A percentile compares a stretch with the other conserved stretches of the same genome.
Evolutionary conservation across 129 eudicot species (phyloP).

Genomic region (Mikania micrantha): DNA sequence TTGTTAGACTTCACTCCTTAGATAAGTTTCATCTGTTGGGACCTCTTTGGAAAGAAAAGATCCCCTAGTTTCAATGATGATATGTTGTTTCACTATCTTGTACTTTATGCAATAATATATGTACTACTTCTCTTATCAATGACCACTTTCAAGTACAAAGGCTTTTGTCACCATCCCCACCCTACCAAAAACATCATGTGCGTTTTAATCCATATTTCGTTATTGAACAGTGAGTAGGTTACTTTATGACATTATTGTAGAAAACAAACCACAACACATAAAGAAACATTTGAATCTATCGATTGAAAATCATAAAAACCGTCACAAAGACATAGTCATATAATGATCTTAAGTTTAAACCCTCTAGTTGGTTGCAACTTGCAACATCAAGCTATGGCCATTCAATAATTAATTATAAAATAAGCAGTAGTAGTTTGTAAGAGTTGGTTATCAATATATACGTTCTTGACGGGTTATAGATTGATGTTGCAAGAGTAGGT

Average conservation of each 20-base stretch:
- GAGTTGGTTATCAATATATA: too few relatives aligned
- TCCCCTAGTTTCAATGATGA: background rate
- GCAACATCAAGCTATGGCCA: too few relatives aligned
- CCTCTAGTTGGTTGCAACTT: too few relatives aligned
- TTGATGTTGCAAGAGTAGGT: too few relatives aligned
- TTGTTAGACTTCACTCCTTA: too few relatives aligned
- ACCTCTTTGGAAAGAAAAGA: background rate
- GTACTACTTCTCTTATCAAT: slow-evolving; percentile 3
- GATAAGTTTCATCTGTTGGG: background rate
- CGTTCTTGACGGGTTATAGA: too few relatives aligned
- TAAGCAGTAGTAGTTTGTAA: too few relatives aligned
- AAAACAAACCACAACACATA: background rate
- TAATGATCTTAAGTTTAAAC: too few relatives aligned
- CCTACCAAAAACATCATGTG: background rate
- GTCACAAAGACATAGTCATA: too few relatives aligned
- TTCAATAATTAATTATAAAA: too few relatives aligned
- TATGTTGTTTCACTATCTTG: slow-evolving; percentile 2
- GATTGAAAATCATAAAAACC: too few relatives aligned
- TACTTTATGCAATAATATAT: slow-evolving; percentile 16
- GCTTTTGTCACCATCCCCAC: slow-evolving; percentile 5
- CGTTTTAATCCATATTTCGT: background rate
- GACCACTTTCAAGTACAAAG: slow-evolving; percentile 1
- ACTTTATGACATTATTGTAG: background rate
- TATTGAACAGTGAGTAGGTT: background rate
- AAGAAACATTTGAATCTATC: too few relatives aligned